Evolutionary conservation across 768 basidiomycete genomes (phyloP).

Genomic region (Tylopilus subfusipes): DNA sequence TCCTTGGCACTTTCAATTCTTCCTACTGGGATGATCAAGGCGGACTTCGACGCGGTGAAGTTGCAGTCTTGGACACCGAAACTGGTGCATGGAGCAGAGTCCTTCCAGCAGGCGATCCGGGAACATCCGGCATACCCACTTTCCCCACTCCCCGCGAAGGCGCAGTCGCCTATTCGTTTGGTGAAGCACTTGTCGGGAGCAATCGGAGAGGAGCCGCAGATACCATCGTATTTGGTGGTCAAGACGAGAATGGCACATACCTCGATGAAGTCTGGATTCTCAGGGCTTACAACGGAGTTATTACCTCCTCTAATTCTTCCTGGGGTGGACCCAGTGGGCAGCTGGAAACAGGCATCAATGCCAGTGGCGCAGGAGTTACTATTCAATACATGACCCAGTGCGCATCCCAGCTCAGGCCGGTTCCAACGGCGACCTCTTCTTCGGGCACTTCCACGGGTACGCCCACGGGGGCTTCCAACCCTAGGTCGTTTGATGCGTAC

Average conservation of each 20-base stretch:
- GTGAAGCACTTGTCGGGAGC: constrained; percentile 52
- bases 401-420: constrained; percentile 38
- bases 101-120: constrained; percentile 73
- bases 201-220: constrained; percentile 52
- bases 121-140: constrained; percentile 36
- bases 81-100: constrained; percentile 69
- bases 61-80: constrained; percentile 61
- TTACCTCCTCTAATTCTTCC: constrained; percentile 49
- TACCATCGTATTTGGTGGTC: constrained; percentile 76
- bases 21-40: constrained; percentile 65
- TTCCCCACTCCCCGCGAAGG: constrained; percentile 72
- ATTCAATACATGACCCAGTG: constrained; percentile 59
- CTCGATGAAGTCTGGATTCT: constrained; percentile 77
- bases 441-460: constrained; percentile 17
- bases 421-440: constrained; percentile 24
- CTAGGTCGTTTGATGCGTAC: constrained; percentile 29
- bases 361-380: constrained; percentile 65
- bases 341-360: constrained; percentile 59
- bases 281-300: constrained; percentile 61
- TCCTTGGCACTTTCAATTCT: constrained; percentile 64
- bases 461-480: constrained; percentile 7
- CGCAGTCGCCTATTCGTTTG: constrained; percentile 58
- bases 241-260: constrained; percentile 61
- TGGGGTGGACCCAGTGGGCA: constrained; percentile 70
- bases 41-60: constrained; percentile 64